These are phyloP conservation scores for Agrocybe praecox DNA, from an alignment of 768 basidiomycete genomes.

Conservation along the genomic window DNA sequence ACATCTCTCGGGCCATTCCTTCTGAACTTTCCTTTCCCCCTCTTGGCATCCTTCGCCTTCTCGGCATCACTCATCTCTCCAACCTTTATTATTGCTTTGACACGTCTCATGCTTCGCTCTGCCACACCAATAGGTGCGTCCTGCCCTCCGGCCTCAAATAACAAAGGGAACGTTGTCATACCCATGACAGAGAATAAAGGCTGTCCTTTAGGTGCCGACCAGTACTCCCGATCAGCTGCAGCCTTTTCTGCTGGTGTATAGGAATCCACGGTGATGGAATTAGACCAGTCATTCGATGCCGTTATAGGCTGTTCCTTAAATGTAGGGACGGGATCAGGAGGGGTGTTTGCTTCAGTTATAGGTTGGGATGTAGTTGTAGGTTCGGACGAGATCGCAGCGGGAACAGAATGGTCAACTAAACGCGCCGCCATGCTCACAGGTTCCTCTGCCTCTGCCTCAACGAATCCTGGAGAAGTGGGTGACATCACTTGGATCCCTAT, in stretches of 20 bases:
- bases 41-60: conserved; percentile 30
- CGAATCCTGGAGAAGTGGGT: conserved; percentile 37
- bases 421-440: not conserved
- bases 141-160: conserved; percentile 15
- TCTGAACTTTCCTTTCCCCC: conserved; percentile 26
- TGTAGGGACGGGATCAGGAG: not conserved
- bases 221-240: conserved; percentile 5
- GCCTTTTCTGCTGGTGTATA: no score
- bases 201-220: conserved; percentile 16
- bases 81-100: conserved; percentile 28
- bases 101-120: conserved; percentile 56
- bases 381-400: not conserved
- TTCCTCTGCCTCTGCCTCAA: not conserved
- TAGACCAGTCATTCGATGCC: not conserved
- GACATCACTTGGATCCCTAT: conserved; percentile 11
- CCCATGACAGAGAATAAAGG: conserved; percentile 24
- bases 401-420: not conserved
- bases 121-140: conserved; percentile 31
- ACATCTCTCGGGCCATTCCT: conserved; percentile 7
- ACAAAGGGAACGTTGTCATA: conserved; percentile 22
- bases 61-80: conserved; percentile 19
- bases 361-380: not conserved
- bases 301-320: not conserved
- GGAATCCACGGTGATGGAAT: not conserved
- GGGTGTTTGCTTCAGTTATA: not conserved